Evolutionary conservation across 2,329 filamentous ascomycete species (phyloP).

Genomic region (Massarina eburnea): DNA sequence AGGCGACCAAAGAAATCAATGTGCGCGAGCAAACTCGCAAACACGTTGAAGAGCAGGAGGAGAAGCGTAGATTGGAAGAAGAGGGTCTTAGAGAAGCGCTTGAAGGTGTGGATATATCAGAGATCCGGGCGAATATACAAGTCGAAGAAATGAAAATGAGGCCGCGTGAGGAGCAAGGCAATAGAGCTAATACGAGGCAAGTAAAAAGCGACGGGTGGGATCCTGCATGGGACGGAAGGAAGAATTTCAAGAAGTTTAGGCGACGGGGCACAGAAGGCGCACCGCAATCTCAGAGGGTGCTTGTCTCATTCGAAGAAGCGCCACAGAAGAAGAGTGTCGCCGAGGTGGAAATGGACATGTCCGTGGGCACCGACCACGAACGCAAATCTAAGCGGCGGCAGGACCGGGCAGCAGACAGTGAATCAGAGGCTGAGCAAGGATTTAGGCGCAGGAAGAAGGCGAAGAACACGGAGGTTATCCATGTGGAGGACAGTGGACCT

Average conservation of each 20-base stretch:
- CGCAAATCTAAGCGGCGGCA: constrained; percentile 9
- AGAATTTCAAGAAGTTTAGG: constrained; percentile 92
- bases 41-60: constrained; percentile 54
- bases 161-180: constrained; percentile 26
- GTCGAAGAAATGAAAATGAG: constrained; percentile 75
- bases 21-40: constrained; percentile 55
- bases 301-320: constrained; percentile 72
- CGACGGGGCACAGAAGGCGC: constrained; percentile 44
- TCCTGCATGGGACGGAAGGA: constrained; percentile 86
- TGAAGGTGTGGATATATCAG: constrained; percentile 68
- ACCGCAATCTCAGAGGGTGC: constrained; percentile 56
- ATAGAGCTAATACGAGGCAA: constrained; percentile 25
- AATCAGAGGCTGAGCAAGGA: constrained; percentile 32
- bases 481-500: constrained; percentile 35
- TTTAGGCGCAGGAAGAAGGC: constrained; percentile 26
- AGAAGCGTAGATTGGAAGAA: constrained; percentile 62
- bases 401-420: constrained; percentile 11
- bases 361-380: constrained; percentile 16
- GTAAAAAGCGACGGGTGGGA: constrained; percentile 71
- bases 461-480: constrained; percentile 20
- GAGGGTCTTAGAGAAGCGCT: constrained; percentile 59
- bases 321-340: constrained; percentile 68
- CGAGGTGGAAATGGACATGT: constrained; percentile 52
- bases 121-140: constrained; percentile 72
- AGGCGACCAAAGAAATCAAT: constrained; percentile 63